These are phyloP conservation scores for Trichosanthes cucumerina DNA, from an alignment of 306 rosid species.

Conservation along the genomic window DNA sequence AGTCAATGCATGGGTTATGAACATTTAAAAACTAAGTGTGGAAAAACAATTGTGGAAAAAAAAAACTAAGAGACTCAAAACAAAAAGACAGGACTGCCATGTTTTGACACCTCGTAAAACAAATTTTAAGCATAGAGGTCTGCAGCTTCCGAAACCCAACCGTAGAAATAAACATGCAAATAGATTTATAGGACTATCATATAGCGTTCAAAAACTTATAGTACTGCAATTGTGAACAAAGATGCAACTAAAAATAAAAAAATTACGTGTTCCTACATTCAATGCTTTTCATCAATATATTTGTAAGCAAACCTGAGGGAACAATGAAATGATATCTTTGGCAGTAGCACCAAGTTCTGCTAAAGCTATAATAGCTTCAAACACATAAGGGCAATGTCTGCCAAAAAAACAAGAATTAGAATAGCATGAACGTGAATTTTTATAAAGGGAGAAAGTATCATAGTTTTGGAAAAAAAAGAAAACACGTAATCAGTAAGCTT, in stretches of 20 bases:
- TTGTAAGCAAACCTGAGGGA: constrained; percentile 70
- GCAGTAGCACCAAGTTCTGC: constrained; percentile 73
- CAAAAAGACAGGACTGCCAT: neutral
- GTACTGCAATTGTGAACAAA: neutral
- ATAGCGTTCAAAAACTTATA: neutral
- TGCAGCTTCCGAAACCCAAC: neutral
- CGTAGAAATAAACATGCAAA: neutral
- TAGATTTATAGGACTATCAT: neutral
- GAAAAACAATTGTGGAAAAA: neutral
- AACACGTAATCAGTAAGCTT: neutral
- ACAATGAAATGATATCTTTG: constrained; percentile 77
- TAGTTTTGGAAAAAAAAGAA: neutral
- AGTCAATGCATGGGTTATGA: neutral
- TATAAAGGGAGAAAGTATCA: neutral
- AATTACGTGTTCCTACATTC: neutral
- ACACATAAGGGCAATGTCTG: constrained; percentile 79
- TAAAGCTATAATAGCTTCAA: constrained; percentile 81
- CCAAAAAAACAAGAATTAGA: constrained; percentile 1
- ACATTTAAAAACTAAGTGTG: neutral
- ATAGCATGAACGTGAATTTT: neutral
- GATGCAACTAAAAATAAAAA: neutral
- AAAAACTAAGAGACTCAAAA: neutral
- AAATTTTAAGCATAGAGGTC: neutral
- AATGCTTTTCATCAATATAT: neutral
- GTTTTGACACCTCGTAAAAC: neutral